Percentiles rank a stretch among this genome's conserved stretches.
Evolutionary conservation across 495 filamentous ascomycete genomes (phyloP).

Genomic region (Astrocystis sublimbata): DNA sequence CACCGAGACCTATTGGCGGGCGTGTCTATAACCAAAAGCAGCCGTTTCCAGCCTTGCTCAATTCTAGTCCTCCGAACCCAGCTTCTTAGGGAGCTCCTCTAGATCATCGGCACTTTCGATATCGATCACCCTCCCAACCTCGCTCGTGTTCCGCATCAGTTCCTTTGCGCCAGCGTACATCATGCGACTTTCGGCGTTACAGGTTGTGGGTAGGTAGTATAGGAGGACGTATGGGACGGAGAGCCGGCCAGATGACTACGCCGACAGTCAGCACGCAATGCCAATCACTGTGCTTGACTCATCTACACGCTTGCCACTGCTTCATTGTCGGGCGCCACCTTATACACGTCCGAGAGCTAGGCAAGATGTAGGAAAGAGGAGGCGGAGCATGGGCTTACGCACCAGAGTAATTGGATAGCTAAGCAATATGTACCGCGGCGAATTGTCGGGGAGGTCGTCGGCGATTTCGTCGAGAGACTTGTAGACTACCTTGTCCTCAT

Average conservation of each 20-base stretch:
- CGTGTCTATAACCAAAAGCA: background rate
- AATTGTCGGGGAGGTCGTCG: constrained; percentile 91
- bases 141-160: constrained; percentile 85
- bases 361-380: background rate
- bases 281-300: background rate
- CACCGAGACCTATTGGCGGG: background rate
- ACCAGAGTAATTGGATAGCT: constrained; percentile 88
- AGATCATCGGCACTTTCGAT: constrained; percentile 75
- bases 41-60: background rate
- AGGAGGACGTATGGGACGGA: constrained; percentile 82
- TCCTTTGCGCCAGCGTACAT: constrained; percentile 94
- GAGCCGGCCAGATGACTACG: constrained; percentile 47
- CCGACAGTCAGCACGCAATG: constrained; percentile 8
- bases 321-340: background rate
- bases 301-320: background rate
- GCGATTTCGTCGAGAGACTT: constrained; percentile 73
- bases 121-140: constrained; percentile 80
- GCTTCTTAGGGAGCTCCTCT: constrained; percentile 67
- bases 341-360: background rate
- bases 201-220: constrained; percentile 88
- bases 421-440: constrained; percentile 83
- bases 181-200: constrained; percentile 82
- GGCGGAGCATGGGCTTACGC: constrained; percentile 35
- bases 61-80: constrained; percentile 48
- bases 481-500: constrained; percentile 71